Conservation (phyloP, 306 rosid species). For the Rosa rugosa region DNA sequence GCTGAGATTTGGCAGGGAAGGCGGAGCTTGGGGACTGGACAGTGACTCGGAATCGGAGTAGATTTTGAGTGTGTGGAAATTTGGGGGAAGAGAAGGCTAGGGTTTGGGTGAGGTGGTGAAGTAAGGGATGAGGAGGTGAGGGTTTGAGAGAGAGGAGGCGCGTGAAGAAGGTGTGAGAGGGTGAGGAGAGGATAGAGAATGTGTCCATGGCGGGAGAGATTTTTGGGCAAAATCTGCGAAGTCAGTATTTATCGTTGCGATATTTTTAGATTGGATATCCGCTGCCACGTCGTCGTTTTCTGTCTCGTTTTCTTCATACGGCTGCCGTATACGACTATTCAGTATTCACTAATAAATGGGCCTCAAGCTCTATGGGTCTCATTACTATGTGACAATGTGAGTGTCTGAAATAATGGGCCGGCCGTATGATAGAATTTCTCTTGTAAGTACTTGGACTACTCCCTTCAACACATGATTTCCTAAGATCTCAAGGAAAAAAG, state of each 20-base stretch:
- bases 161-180: slow-evolving; percentile 22
- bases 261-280: background rate
- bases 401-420: too few species aligned
- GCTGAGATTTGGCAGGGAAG: slow-evolving; percentile 34
- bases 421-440: too few species aligned
- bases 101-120: slow-evolving; percentile 26
- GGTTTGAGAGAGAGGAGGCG: slow-evolving; percentile 15
- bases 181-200: slow-evolving; percentile 30
- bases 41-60: slow-evolving; percentile 8
- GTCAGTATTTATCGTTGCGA: slow-evolving; percentile 7
- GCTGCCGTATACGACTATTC: too few species aligned
- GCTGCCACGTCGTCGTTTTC: background rate
- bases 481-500: too few species aligned
- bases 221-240: background rate
- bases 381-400: too few species aligned
- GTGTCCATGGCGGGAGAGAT: slow-evolving; percentile 85
- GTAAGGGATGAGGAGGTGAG: slow-evolving; percentile 14
- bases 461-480: too few species aligned
- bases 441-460: too few species aligned
- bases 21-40: slow-evolving; percentile 42
- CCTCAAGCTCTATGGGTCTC: too few species aligned
- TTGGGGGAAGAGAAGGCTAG: slow-evolving; percentile 38
- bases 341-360: too few species aligned
- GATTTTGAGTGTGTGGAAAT: slow-evolving; percentile 1
- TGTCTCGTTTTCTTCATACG: background rate